Conservation (phyloP, 306 rosid species). For the Dryas alaskensis region DNA sequence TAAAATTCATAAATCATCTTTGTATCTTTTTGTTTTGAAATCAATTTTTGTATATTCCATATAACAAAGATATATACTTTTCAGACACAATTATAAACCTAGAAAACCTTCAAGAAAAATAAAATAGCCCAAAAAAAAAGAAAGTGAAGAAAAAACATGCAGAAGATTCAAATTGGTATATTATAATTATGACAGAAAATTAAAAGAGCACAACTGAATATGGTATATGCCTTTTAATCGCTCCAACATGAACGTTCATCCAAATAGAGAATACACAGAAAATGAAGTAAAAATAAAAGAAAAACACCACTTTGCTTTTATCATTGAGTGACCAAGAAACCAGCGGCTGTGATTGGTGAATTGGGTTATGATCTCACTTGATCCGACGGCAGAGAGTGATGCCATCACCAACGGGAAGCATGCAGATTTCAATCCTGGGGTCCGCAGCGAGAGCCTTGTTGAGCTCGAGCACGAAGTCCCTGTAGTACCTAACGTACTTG, state of each 20-base stretch:
- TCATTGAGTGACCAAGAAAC: background rate
- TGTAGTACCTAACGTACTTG: conserved; percentile 81
- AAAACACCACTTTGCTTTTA: conserved; percentile 3
- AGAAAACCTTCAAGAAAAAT: too few species aligned
- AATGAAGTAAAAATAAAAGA: background rate
- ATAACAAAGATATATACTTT: too few species aligned
- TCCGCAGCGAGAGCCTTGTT: conserved; percentile 79
- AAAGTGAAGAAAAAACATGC: background rate
- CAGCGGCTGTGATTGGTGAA: background rate
- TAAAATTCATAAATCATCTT: too few species aligned
- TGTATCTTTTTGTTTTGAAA: too few species aligned
- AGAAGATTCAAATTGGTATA: background rate
- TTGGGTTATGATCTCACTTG: conserved; percentile 25
- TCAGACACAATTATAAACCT: too few species aligned
- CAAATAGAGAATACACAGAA: conserved; percentile 7
- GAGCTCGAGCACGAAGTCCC: conserved; percentile 83
- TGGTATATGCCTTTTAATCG: background rate
- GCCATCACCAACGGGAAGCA: conserved; percentile 90
- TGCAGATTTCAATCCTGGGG: conserved; percentile 85
- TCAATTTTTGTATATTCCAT: too few species aligned
- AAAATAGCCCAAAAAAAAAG: background rate
- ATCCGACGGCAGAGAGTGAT: conserved; percentile 86
- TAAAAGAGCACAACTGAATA: conserved; percentile 2
- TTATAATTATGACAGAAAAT: background rate
- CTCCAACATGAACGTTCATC: conserved; percentile 5